Evolutionary conservation across 768 basidiomycete genomes (phyloP).

Genomic region (Leccinum variicolor): DNA sequence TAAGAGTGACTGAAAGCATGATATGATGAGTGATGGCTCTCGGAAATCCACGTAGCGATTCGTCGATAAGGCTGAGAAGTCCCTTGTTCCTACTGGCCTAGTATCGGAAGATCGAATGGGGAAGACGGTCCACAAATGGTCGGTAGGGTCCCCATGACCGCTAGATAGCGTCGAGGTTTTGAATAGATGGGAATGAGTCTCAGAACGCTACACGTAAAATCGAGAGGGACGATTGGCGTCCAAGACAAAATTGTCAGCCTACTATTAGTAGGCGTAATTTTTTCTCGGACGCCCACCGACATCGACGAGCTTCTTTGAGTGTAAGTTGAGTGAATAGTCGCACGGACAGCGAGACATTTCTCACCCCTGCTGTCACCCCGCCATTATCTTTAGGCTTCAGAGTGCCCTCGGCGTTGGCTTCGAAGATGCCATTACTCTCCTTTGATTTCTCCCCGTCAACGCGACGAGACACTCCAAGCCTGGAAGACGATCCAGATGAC

Average conservation of each 20-base stretch:
- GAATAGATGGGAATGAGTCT: neutral
- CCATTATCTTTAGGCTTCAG: neutral
- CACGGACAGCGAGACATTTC: neutral
- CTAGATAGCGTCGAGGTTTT: neutral
- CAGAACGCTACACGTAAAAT: neutral
- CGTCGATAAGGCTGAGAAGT: neutral
- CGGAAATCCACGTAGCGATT: neutral
- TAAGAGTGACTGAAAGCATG: conserved; percentile 16
- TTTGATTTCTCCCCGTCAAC: conserved; percentile 22
- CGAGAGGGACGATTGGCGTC: neutral
- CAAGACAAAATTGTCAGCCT: neutral
- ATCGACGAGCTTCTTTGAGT: neutral
- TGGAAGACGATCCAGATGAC: conserved; percentile 34
- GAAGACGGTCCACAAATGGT: neutral
- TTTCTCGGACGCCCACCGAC: neutral
- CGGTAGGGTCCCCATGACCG: neutral
- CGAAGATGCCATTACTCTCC: conserved; percentile 29
- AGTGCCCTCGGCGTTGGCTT: neutral
- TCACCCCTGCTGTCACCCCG: neutral
- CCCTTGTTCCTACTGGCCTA: neutral
- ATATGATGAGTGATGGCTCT: neutral
- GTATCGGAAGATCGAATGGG: neutral
- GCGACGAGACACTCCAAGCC: conserved; percentile 4
- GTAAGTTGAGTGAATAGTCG: neutral
- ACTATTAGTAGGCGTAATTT: neutral